Evolutionary conservation across 1,284 basidiomycete species (phyloP), one percentile per base, ranked within the genome.

Genomic region (Tylopilus sp.): DNA sequence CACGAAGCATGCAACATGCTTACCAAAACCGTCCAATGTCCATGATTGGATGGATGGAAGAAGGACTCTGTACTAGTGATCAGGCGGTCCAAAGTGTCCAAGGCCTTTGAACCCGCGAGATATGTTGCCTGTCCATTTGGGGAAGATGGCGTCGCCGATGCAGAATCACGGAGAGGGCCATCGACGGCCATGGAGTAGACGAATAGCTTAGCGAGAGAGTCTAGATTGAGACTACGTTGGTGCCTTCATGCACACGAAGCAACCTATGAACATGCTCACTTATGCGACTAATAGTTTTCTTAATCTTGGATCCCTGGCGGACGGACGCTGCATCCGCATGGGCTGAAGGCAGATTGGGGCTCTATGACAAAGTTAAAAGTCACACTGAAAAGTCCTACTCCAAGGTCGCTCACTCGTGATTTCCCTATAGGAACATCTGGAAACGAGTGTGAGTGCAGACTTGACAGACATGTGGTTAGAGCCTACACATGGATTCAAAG

Each of bases 111-210:
- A 8, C 96, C 95, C 0, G 83, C 94, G 29, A 93, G 72, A 68
- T 82, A 94, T 28, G 77, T 83, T 63, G 57, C 26, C 59, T 64
- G 55, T 62, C 68, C 73, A 9, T 77, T 80, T 11, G 83, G 84
- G 4, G 80, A 74, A 33, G 78, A 63, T 0, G 86, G 86, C 10
- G 85, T 86, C 51, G 78, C 61, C 2, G 83, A 84, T 41, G 56
- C 59, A 40, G 67, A 67, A 35, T 65, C 57, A 49, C 67, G 66
- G 67, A 75, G 9, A 65, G 70, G 82, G 1, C 91, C 83, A 64
- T 99, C 96, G 38, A 88, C 78, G 5, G 87, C 78, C 78, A 99
- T 93, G 2, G 91, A 95, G 66, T 94, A 96, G 21, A 97, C 82
- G 52, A 99, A 80, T 37, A 97, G 73, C 60, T 87, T 88, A 0